These are phyloP conservation scores for Hemileccinum rubropunctum DNA, from an alignment of 768 basidiomycete species.

Conservation along the genomic window DNA sequence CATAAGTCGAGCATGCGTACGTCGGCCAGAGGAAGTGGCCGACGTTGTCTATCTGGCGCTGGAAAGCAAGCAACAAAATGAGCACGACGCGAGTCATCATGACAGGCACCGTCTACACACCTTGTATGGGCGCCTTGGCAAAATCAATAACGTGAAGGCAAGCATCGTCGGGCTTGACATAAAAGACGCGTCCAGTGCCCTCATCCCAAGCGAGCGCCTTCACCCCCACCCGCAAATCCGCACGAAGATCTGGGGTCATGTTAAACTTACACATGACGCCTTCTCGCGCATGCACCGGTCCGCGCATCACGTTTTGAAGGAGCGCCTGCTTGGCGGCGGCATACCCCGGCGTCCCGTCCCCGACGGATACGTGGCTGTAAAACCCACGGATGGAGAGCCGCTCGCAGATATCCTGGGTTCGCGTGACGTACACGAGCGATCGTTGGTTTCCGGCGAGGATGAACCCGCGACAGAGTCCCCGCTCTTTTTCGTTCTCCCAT, in stretches of 20 bases:
- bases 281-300: constrained; percentile 12
- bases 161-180: constrained; percentile 42
- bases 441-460: constrained; percentile 33
- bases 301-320: constrained; percentile 24
- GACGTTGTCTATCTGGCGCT: constrained; percentile 33
- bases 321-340: constrained; percentile 15
- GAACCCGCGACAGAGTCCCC: constrained; percentile 25
- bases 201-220: constrained; percentile 66
- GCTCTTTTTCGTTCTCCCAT: constrained; percentile 24
- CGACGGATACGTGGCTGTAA: constrained; percentile 37
- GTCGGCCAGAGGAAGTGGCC: constrained; percentile 29
- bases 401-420: constrained; percentile 24
- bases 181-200: constrained; percentile 54
- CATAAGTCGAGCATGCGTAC: constrained; percentile 32
- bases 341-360: constrained; percentile 29
- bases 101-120: constrained; percentile 17
- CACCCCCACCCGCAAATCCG: constrained; percentile 32
- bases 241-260: constrained; percentile 14
- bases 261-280: constrained; percentile 27
- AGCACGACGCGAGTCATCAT: constrained; percentile 8
- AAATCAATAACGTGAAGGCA: constrained; percentile 50
- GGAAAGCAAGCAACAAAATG: constrained; percentile 26
- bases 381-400: constrained; percentile 28
- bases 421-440: constrained; percentile 30
- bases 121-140: constrained; percentile 34